Conservation (phyloP, 225 moss, liverwort and hornwort genomes). For the Marchantia polymorpha region DNA sequence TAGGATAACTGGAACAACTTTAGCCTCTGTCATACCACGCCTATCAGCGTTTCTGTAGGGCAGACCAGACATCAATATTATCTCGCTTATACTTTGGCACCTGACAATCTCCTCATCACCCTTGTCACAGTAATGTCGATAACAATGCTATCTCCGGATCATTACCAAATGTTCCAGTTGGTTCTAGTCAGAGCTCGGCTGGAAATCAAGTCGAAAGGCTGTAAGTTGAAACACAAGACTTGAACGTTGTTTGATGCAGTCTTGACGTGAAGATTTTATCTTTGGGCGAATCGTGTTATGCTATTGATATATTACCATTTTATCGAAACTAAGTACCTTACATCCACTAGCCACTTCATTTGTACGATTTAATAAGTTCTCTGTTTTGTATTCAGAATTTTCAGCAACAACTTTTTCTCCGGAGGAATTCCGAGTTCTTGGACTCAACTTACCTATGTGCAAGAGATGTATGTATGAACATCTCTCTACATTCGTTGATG, state of each 20-base stretch:
- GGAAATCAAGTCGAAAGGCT: neutral
- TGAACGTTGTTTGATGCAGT: neutral
- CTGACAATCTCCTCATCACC: neutral
- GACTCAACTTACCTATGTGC: neutral
- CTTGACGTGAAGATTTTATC: neutral
- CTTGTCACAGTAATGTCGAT: neutral
- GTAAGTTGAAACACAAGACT: neutral
- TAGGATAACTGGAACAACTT: neutral
- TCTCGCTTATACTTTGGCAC: neutral
- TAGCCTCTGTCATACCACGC: neutral
- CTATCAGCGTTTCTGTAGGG: neutral
- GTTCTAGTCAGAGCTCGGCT: neutral
- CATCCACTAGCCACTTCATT: neutral
- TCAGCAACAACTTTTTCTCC: constrained; percentile 2
- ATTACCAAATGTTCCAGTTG: neutral
- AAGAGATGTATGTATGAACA: constrained; percentile 6
- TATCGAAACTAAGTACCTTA: neutral
- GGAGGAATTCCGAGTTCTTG: constrained; percentile 14
- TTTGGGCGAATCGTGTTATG: neutral
- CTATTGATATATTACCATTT: neutral
- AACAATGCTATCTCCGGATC: neutral
- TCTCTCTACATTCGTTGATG: neutral
- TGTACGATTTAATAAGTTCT: neutral
- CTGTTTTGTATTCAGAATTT: neutral
- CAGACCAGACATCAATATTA: too few relatives aligned